phyloP scores from a whole-genome alignment of 2,329 filamentous ascomycete species.

The Daldinia sp. region DNA sequence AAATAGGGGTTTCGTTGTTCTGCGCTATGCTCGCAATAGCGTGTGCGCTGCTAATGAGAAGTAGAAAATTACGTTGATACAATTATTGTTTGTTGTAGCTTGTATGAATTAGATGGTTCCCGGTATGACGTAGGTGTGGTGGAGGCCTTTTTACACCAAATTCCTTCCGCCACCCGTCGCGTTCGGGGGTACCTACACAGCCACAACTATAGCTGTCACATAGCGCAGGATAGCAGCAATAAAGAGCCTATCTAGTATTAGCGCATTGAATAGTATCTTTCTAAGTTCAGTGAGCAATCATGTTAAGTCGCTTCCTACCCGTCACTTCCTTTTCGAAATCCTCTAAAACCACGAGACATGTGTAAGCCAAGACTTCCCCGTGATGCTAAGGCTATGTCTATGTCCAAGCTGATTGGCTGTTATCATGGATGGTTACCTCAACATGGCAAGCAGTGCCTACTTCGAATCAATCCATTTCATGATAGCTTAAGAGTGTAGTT shows the following conservation, averaged over 20 bases:
- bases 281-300: not conserved
- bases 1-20: constrained; percentile 65
- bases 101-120: not conserved
- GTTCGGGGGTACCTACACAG: not conserved
- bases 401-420: not conserved
- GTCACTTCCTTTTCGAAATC: not conserved
- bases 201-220: constrained; percentile 1
- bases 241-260: not conserved
- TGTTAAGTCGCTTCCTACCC: too few relatives aligned
- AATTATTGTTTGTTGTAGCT: not conserved
- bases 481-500: not conserved
- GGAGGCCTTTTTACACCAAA: constrained; percentile 5
- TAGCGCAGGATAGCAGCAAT: not conserved
- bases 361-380: not conserved
- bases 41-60: constrained; percentile 27
- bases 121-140: constrained; percentile 1
- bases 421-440: constrained; percentile 5
- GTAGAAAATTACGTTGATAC: constrained; percentile 20
- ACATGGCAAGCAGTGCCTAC: constrained; percentile 18
- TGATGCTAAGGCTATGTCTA: not conserved
- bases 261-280: not conserved
- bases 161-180: not conserved
- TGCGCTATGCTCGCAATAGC: constrained; percentile 63
- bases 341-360: not conserved
- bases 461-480: not conserved